Base-by-base conservation (phyloP, 2,329 filamentous ascomycete genomes). In the Nigrospora osmanthi region DNA sequence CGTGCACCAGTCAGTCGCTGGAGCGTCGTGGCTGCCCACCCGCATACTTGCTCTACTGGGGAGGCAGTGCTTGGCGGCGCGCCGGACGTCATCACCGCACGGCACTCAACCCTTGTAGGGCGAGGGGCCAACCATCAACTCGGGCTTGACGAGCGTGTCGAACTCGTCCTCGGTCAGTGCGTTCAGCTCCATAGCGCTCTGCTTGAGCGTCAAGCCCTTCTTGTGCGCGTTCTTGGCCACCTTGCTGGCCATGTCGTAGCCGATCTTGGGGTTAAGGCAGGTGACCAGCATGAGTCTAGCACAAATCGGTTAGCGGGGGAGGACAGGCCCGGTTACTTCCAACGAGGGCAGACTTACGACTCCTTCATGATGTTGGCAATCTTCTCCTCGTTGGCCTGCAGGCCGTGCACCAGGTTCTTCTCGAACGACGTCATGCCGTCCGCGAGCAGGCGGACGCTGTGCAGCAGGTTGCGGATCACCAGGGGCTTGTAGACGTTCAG, bases 401-500 rank as follows among this genome's bases (percentile, higher is more conserved):
- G 80, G 19, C 91, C 93, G 37, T 73, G 80, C 16, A 98, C 85
- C 31, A 97, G 76, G 72, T 97, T 91, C 75, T 88, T 87, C 73
- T 95, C 88, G 64, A 98, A 97, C 52, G 88, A 94, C 60, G 78
- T 80, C 90, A 97, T 97, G 58, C 87, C 88, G 61, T 98, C 93
- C 33, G 88, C 77, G 46, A 98, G 73, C 49, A 98, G 82, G 53
- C 91, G 82, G 46, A 85, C 76, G 72, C 89, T 95, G 78, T 97
- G 93, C 35, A 98, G 78, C 54, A 97, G 75, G 73, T 97, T 97
- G 68, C 86, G 80, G 69, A 97, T 97, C 65, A 98, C 79, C 47
- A 97, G 80, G 37, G 93, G 93, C 78, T 97, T 97, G 81, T 95
- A 98, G 45, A 97, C 93, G 70, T 97, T 98, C 56, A 98, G 80